phyloP scores from a whole-genome alignment of 2,329 filamentous ascomycete genomes.

The Zasmidium angulare region DNA sequence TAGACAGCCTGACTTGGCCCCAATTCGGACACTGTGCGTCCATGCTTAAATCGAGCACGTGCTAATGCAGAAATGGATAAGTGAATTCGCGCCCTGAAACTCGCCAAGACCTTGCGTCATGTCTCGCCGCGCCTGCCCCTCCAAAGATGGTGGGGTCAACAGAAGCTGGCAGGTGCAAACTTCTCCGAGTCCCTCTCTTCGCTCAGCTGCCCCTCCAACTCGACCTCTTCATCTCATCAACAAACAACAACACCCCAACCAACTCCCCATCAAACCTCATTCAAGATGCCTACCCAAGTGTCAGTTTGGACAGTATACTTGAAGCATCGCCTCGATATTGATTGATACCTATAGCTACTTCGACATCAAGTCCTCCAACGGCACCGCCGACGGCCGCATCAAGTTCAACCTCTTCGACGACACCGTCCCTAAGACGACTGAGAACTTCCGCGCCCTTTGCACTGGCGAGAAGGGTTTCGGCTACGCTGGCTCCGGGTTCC shows the following conservation, averaged over 20 bases:
- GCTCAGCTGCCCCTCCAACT: neutral
- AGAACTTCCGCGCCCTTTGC: slow-evolving; percentile 77
- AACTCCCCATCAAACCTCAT: neutral
- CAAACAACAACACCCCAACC: neutral
- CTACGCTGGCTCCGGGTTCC: slow-evolving; percentile 79
- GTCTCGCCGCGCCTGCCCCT: too few species aligned
- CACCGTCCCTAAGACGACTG: slow-evolving; percentile 53
- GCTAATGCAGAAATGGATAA: too few species aligned
- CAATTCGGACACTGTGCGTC: too few species aligned
- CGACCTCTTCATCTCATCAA: neutral
- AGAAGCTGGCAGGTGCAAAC: too few species aligned
- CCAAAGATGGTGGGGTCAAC: too few species aligned
- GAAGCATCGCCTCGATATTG: neutral
- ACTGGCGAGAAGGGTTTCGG: slow-evolving; percentile 85
- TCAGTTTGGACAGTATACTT: neutral
- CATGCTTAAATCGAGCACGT: too few species aligned
- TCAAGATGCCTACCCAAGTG: neutral
- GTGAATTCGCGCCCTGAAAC: too few species aligned
- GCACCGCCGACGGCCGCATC: neutral
- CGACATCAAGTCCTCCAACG: neutral
- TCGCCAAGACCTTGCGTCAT: neutral
- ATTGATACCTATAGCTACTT: neutral
- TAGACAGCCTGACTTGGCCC: too few species aligned
- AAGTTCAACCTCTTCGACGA: neutral
- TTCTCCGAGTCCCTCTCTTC: too few species aligned